These are phyloP conservation scores for Plasmodium fragile DNA, from an alignment of 169 alveolate species.

Conservation along the genomic window DNA sequence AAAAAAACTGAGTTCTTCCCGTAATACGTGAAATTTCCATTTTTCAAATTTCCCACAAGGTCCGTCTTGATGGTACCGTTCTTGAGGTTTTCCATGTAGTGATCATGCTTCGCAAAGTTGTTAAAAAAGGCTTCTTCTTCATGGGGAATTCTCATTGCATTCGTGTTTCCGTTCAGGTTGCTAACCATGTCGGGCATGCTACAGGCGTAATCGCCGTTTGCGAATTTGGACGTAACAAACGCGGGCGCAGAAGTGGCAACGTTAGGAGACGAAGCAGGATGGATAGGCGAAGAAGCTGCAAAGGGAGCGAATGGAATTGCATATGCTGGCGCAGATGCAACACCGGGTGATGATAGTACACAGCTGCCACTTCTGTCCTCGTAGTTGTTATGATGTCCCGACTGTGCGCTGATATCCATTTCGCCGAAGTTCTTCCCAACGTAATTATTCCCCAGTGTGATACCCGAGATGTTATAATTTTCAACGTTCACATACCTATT, in stretches of 20 bases:
- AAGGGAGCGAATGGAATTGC: neutral
- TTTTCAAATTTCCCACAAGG: slow-evolving; percentile 16
- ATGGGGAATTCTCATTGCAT: neutral
- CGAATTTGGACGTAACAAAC: neutral
- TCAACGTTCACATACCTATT: slow-evolving; percentile 73
- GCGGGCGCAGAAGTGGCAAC: neutral
- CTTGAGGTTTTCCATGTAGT: neutral
- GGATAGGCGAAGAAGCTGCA: neutral
- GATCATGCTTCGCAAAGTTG: neutral
- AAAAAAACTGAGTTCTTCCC: neutral
- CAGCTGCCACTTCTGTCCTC: slow-evolving; percentile 1
- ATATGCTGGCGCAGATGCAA: neutral
- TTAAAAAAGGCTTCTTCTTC: neutral
- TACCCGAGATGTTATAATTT: slow-evolving; percentile 17
- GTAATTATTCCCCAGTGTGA: slow-evolving; percentile 17
- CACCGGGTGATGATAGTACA: neutral
- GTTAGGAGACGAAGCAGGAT: neutral
- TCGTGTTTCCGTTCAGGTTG: slow-evolving; percentile 11
- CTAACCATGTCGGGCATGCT: neutral
- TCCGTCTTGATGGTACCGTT: slow-evolving; percentile 9
- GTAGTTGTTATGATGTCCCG: neutral
- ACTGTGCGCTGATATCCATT: neutral
- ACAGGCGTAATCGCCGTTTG: neutral
- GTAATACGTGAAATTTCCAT: slow-evolving; percentile 3
- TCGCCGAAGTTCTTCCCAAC: neutral